A percentile compares a stretch with the other conserved stretches of the same genome.
phyloP scores from a whole-genome alignment of 1,284 basidiomycete species.

The Peniophora sp. region DNA sequence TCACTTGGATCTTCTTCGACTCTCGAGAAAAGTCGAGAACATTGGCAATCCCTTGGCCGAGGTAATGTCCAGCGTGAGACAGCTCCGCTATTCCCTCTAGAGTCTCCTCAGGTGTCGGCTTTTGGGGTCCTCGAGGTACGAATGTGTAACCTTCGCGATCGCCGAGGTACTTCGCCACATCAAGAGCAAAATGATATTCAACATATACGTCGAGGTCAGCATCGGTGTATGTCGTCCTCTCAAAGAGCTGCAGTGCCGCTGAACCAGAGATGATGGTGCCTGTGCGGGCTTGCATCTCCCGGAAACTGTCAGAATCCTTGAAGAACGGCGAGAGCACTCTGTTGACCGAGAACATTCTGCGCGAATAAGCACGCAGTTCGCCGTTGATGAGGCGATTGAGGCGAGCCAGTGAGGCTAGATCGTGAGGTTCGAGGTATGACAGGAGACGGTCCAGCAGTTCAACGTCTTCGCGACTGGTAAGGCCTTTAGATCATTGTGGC shows the following conservation, averaged over 20 bases:
- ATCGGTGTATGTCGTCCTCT: conserved; percentile 31
- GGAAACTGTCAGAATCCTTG: conserved; percentile 27
- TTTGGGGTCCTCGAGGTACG: neutral
- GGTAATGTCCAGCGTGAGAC: neutral
- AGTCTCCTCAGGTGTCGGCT: neutral
- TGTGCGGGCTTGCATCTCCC: conserved; percentile 33
- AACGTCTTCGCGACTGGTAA: too few species aligned
- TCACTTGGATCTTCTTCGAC: conserved; percentile 23
- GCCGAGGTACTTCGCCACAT: neutral
- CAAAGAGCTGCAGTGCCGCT: conserved; percentile 40
- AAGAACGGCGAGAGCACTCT: conserved; percentile 9
- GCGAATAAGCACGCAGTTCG: conserved; percentile 3
- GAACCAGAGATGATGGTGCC: conserved; percentile 42
- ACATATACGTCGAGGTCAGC: conserved; percentile 43
- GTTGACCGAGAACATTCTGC: conserved; percentile 8
- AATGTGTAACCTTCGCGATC: neutral
- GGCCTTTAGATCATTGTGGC: too few species aligned
- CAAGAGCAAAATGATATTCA: conserved; percentile 11
- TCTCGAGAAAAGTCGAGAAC: conserved; percentile 8
- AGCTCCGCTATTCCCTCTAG: neutral
- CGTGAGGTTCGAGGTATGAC: neutral
- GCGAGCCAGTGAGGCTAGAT: neutral
- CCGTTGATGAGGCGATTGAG: neutral
- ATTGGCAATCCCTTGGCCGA: conserved; percentile 10
- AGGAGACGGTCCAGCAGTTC: too few species aligned